These are phyloP conservation scores for Nicotiana tomentosiformis DNA, from an alignment of 257 asterid species.

Conservation along the genomic window DNA sequence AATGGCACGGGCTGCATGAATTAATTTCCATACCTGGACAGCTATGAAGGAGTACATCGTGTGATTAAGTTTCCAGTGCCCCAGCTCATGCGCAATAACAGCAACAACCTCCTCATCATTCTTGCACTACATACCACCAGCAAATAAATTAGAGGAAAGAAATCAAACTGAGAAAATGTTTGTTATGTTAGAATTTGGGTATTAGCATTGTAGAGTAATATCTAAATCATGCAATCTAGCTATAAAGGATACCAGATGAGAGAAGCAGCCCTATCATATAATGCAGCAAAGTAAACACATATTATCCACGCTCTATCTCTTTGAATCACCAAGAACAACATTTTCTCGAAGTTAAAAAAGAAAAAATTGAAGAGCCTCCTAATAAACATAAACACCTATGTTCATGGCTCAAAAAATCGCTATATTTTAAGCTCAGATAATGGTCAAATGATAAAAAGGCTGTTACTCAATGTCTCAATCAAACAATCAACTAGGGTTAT, in stretches of 20 bases:
- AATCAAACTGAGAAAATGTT: not conserved
- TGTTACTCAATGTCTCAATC: not conserved
- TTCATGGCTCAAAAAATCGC: not conserved
- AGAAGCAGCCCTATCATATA: not conserved
- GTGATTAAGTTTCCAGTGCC: slow-evolving; percentile 96
- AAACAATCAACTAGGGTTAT: not conserved
- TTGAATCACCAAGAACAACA: not conserved
- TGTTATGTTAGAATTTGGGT: not conserved
- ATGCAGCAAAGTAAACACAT: not conserved
- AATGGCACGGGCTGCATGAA: not conserved
- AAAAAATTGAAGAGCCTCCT: not conserved
- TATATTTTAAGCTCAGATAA: not conserved
- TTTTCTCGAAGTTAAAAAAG: not conserved
- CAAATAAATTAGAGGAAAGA: not conserved
- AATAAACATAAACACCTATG: not conserved
- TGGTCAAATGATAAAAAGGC: too few species aligned
- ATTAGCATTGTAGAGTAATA: not conserved
- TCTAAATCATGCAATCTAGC: not conserved
- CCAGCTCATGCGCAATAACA: slow-evolving; percentile 94
- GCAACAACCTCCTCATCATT: slow-evolving; percentile 94
- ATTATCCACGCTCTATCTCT: not conserved
- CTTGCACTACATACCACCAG: slow-evolving; percentile 56
- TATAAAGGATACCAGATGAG: not conserved
- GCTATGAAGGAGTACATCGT: slow-evolving; percentile 82
- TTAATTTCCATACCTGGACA: slow-evolving; percentile 56